Evolutionary conservation across 495 filamentous ascomycete species (phyloP), one percentile per base, ranked within the genome.

Genomic region (Evernia prunastri): DNA sequence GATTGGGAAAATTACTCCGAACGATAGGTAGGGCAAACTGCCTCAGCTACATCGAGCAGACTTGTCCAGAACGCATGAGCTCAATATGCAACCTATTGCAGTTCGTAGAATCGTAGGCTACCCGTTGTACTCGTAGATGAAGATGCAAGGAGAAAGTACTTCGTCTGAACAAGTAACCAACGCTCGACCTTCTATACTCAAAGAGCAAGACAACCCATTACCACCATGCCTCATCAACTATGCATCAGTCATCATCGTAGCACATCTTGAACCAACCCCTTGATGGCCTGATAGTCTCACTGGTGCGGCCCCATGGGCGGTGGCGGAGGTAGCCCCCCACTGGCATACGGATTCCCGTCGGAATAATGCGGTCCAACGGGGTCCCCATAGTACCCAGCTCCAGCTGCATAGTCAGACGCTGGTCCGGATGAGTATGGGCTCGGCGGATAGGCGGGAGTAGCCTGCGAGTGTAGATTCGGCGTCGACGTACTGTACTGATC

Each of bases 311-410:
- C 66, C 39, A 68, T 65, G 3, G 66, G 67, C 18, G 67, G 67
- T 23, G 67, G 67, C 39, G 64, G 67, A 33, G 59, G 67, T 25
- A 66, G 29, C 11, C 40, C 64, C 45, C 31, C 53, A 23, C 47
- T 61, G 15, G 54, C 59, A 53, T 58, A 66, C 23, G 64, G 64
- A 43, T 66, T 66, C 39, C 64, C 64, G 27, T 66, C 64, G 0
- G 64, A 31, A 20, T 66, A 66, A 39, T 62, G 51, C 35, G 64
- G 64, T 57, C 64, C 64, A 66, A 17, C 33, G 7, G 56, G 62
- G 2, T 59, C 43, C n/a, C 23, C 20, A 59, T 53, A 23, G 58
- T 65, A 73, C 65, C 27, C 70, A 71, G 69, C 72, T 33, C 40
- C 61, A 59, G 60, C 61, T 12, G 45, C 56, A 20, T 63, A 66